Evolutionary conservation across 2,329 filamentous ascomycete species (phyloP), one percentile per base, ranked within the genome.

Genomic region (Aspergillus texensis): DNA sequence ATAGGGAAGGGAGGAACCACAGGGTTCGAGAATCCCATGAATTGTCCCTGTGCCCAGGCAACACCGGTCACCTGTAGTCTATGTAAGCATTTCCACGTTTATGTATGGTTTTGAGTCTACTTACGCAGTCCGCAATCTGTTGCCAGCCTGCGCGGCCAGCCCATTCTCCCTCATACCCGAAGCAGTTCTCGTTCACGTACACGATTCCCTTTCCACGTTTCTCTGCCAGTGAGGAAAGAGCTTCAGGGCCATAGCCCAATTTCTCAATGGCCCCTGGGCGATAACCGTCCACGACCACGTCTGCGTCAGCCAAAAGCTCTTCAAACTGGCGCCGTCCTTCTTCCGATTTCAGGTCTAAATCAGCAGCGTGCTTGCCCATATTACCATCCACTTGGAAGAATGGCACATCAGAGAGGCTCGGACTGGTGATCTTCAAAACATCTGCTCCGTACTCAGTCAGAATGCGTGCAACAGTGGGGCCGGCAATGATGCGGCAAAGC

Each of bases 341-440:
- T 0, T 79, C 64, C 0, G 82, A 80, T 68, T 88, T 88, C 10
- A 92, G 81, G 65, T 92, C 84, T 6, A 92, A 78, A 24, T 89
- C 86, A 1, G 84, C 82, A 0, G 88, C 84, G 66, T 89, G 88
- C 73, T 92, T 92, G 28, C 90, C 90, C 71, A 88, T 86, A 72
- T 91, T 92, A 14, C 88, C 86, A 67, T 92, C 89, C 1, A 91
- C 84, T 68, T 91, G 89, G 75, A 91, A 91, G 76, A 90, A 89
- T 0, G 89, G 88, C 1, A 92, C 87, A 64, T 92, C 90, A 5
- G 86, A 86, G n/a, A 93, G 81, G 53, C 86, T 80, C 0, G 88
- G 85, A 9, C 86, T 87, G 3, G 89, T 92, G 53, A 93, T 82
- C 70, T 91, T 90, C 63, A 93, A 82, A 1, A 93, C 89, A 57